Conservation (phyloP, 1,284 basidiomycete genomes). For the Gymnopus androsaceus region DNA sequence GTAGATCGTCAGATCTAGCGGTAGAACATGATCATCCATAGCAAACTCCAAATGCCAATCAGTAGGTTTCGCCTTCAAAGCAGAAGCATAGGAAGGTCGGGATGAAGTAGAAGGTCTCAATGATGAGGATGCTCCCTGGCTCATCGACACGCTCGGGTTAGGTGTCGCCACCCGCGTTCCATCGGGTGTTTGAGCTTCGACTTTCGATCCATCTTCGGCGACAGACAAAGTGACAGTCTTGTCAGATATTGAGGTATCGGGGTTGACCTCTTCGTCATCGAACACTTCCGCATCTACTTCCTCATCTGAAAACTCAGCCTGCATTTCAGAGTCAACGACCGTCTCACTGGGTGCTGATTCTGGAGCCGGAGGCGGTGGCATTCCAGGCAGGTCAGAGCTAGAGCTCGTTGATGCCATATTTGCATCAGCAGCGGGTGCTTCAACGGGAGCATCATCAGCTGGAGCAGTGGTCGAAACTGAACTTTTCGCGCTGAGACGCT, state of each 20-base stretch:
- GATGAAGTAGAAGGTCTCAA: slow-evolving; percentile 44
- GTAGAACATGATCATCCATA: slow-evolving; percentile 83
- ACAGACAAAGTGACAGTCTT: slow-evolving; percentile 88
- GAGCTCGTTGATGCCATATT: slow-evolving; percentile 28
- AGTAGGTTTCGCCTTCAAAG: slow-evolving; percentile 86
- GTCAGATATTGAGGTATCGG: slow-evolving; percentile 65
- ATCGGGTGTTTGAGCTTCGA: slow-evolving; percentile 95
- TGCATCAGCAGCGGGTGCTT: slow-evolving; percentile 28
- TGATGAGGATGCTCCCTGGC: slow-evolving; percentile 36
- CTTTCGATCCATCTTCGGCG: slow-evolving; percentile 83
- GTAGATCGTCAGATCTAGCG: slow-evolving; percentile 90
- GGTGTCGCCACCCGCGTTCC: slow-evolving; percentile 94
- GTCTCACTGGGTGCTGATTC: slow-evolving; percentile 52
- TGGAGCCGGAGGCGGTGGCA: slow-evolving; percentile 23
- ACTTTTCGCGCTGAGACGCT: slow-evolving; percentile 77
- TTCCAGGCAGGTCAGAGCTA: background rate
- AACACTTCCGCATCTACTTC: slow-evolving; percentile 82
- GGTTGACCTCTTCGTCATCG: slow-evolving; percentile 68
- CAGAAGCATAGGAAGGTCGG: slow-evolving; percentile 87
- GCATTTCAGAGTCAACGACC: slow-evolving; percentile 62
- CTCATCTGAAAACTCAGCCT: slow-evolving; percentile 77
- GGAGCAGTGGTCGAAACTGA: slow-evolving; percentile 22
- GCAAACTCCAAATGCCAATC: slow-evolving; percentile 98
- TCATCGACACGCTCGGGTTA: slow-evolving; percentile 44
- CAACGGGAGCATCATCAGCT: slow-evolving; percentile 24